These are phyloP conservation scores for Allantophomopsis lycopodina DNA, from an alignment of 2,329 filamentous ascomycete genomes.

Conservation along the genomic window DNA sequence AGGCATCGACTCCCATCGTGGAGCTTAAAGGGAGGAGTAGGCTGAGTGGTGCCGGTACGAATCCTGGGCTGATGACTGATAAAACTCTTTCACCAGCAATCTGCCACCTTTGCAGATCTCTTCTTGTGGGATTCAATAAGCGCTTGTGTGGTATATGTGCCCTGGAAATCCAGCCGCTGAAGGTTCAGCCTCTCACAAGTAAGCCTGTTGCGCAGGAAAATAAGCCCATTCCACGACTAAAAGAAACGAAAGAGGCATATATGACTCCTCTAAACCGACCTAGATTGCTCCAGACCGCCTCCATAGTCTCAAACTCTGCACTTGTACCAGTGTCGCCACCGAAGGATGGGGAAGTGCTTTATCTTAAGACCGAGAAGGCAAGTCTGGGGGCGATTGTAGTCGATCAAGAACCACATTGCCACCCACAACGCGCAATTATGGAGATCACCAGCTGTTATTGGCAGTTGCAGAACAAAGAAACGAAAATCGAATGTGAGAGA, in stretches of 20 bases:
- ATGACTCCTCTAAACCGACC: not conserved
- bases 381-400: not conserved
- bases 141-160: slow-evolving; percentile 1
- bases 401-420: not conserved
- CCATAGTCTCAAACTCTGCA: not conserved
- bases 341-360: not conserved
- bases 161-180: slow-evolving; percentile 4
- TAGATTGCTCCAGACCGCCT: not conserved
- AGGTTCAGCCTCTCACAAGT: not conserved
- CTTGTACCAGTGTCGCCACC: not conserved
- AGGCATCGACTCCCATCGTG: not conserved
- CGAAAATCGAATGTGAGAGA: not conserved
- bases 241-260: slow-evolving; percentile 4
- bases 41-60: slow-evolving; percentile 1
- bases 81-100: not conserved
- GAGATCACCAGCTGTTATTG: not conserved
- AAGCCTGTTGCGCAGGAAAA: slow-evolving; percentile 1
- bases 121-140: not conserved
- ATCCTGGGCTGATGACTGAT: not conserved
- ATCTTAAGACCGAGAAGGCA: not conserved
- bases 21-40: not conserved
- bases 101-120: slow-evolving; percentile 4
- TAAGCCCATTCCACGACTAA: slow-evolving; percentile 6
- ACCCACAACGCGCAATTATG: not conserved
- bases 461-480: not conserved